These are phyloP conservation scores for Lithocarpus polystachyus DNA, from an alignment of 306 rosid genomes.

Conservation along the genomic window DNA sequence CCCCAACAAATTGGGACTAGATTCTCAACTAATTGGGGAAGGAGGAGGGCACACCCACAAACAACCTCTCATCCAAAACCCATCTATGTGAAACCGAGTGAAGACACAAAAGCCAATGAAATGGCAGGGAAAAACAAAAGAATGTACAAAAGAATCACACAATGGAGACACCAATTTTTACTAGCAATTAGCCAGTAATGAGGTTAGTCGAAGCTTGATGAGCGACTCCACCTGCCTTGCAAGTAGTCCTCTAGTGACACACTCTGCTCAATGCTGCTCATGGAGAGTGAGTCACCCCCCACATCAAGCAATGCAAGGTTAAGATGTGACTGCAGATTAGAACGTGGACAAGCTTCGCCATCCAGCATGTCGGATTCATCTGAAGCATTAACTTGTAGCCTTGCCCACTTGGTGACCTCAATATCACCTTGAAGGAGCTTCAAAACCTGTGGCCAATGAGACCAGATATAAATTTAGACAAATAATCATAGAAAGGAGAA, in stretches of 20 bases:
- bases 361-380: conserved; percentile 47
- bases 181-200: conserved; percentile 22
- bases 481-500: neutral
- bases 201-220: conserved; percentile 87
- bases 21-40: conserved; percentile 43
- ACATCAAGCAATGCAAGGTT: conserved; percentile 89
- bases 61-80: conserved; percentile 96
- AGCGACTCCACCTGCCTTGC: conserved; percentile 87
- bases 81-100: conserved; percentile 26
- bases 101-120: conserved; percentile 6
- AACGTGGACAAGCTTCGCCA: conserved; percentile 59
- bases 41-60: conserved; percentile 85
- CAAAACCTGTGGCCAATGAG: conserved; percentile 52
- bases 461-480: neutral
- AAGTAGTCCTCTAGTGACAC: conserved; percentile 81
- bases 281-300: conserved; percentile 90
- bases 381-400: conserved; percentile 49
- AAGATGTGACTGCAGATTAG: conserved; percentile 77
- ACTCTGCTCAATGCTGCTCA: conserved; percentile 73
- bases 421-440: conserved; percentile 80
- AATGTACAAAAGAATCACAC: conserved; percentile 47
- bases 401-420: conserved; percentile 78
- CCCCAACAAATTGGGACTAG: conserved; percentile 26
- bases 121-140: conserved; percentile 22
- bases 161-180: conserved; percentile 7